Evolutionary conservation across 169 alveolate genomes (phyloP), one percentile per base, ranked within the genome.

Genomic region (Plasmodium blacklocki): DNA sequence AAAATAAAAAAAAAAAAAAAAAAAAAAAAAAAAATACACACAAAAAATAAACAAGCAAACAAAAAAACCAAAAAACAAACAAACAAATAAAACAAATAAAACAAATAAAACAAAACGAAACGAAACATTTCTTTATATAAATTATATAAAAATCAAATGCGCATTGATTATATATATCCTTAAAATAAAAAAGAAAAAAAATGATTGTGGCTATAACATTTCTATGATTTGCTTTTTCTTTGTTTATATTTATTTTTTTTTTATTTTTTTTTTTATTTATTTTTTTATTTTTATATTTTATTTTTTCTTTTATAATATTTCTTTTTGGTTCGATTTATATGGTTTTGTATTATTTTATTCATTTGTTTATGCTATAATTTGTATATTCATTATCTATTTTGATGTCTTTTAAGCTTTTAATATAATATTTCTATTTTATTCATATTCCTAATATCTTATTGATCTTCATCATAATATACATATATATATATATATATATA

Each of bases 91-190:
- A n/a, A n/a, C n/a, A n/a, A n/a, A n/a, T n/a, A n/a, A n/a, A n/a
- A n/a, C n/a, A n/a, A n/a, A n/a, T n/a, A n/a, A n/a, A n/a, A n/a
- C n/a, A n/a, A n/a, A n/a, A n/a, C n/a, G n/a, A 14, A 73, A 21
- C n/a, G 54, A 43, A 59, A 73, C 45, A 73, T 23, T 74, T 74
- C 43, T 58, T 15, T 7, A 19, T 45, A 49, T 39, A 29, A 29
- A 29, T 70, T 39, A 29, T 18, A 59, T 39, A 59, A 63, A 76
- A 76, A 49, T 7, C 52, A 62, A 76, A 76, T 64, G 75, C 76
- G 75, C 78, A 64, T 76, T 76, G 56, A 63, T 15, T 64, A 14
- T 18, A 50, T 64, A 19, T 32, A n/a, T 76, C 49, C 18, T 64
- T 18, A 49, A 76, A 63, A n/a, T 47, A n/a, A 32, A 74, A 63